Percentiles rank a stretch among this genome's conserved stretches.
phyloP scores from a whole-genome alignment of 225 moss, liverwort and hornwort genomes.

The Thuidium tamariscinum region DNA sequence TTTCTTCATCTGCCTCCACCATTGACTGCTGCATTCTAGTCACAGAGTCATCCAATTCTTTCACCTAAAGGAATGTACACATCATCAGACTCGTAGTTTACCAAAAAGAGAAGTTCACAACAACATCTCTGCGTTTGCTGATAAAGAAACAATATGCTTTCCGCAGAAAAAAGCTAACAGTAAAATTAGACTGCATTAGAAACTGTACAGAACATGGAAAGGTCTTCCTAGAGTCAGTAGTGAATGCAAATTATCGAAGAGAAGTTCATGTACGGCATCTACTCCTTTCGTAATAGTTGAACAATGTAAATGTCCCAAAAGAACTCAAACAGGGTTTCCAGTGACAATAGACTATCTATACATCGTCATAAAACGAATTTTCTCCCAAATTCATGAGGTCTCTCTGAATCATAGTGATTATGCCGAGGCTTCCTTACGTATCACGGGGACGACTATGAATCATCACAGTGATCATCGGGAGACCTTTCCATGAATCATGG shows the following conservation, averaged over 20 bases:
- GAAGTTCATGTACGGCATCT: background rate
- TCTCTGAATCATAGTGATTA: background rate
- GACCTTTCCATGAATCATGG: background rate
- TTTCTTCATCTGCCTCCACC: conserved; percentile 36
- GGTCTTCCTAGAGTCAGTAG: too few species aligned
- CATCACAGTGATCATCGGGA: background rate
- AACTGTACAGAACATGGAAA: background rate
- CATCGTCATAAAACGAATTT: background rate
- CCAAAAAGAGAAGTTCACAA: background rate
- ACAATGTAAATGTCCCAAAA: background rate
- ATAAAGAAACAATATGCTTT: background rate
- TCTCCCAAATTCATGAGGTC: background rate
- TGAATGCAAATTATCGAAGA: background rate
- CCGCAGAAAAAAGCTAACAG: background rate
- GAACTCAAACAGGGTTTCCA: background rate
- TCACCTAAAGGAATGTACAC: background rate
- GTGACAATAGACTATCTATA: background rate
- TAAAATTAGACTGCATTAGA: background rate
- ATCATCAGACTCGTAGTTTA: background rate
- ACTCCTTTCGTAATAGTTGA: background rate
- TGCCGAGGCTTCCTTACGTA: background rate
- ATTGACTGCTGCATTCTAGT: conserved; percentile 33
- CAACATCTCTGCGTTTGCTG: background rate
- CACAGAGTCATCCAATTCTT: conserved; percentile 33
- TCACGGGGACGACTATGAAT: background rate